Base-by-base conservation (phyloP, 768 basidiomycete genomes). In the Rhodotorula toruloides region DNA sequence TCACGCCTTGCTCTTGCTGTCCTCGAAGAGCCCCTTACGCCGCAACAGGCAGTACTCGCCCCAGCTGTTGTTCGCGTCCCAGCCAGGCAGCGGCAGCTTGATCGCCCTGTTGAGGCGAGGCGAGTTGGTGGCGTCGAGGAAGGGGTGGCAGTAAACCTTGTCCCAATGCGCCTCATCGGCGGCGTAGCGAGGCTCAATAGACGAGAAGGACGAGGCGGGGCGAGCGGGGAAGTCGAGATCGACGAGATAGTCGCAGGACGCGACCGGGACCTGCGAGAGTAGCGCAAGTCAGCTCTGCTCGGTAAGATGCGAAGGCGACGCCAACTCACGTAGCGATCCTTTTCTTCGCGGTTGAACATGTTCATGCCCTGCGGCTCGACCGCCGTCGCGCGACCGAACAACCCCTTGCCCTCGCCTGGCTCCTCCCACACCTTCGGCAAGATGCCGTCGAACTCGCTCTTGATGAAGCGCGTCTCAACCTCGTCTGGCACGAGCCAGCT, bases 1-100 rank as follows among this genome's bases (percentile, higher is more conserved):
- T n/a, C n/a, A n/a, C n/a, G n/a, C n/a, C n/a, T n/a, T n/a, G n/a
- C n/a, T n/a, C n/a, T n/a, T n/a, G n/a, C n/a, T 34, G 32, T 61
- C 52, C 52, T 44, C 42, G 13, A 58, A 39, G 2, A 63, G 32
- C 16, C 66, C 61, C 43, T 63, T 65, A 47, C 65, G 87, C 77
- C 82, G 85, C 67, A 99, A 80, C 68, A 99, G 76, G 76, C 93
- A 96, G 76, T 91, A 96, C 73, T 97, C 90, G 3, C 94, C 94
- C 77, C 83, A 96, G 63, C 82, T 82, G 75, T 94, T 90, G 70
- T 78, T 77, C 32, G 77, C 78, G 69, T 86, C 83, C 86, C 90
- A 90, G 65, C 77, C 78, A 52, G 81, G 76, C 19, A 86, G 84
- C 12, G 93, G 94, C 46, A 89, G 75, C 86, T 88, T 94, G 63